Evolutionary conservation across 352 stramenopile species (phyloP).

Genomic region (Phytophthora litchii): DNA sequence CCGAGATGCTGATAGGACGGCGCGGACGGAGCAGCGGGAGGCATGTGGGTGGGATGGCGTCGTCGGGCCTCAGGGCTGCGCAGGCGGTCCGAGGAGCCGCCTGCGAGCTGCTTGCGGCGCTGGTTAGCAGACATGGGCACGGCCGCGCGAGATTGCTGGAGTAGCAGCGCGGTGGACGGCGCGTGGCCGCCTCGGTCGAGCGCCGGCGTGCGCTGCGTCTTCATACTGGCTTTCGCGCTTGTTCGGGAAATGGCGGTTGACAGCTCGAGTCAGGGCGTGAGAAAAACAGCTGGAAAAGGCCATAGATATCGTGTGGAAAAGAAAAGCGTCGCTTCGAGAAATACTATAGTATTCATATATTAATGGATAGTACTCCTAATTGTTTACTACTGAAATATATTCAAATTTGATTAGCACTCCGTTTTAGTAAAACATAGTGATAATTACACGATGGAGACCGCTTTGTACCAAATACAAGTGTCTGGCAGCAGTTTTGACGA

Average conservation of each 20-base stretch:
- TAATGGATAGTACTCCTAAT: no score
- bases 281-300: conserved; percentile 15
- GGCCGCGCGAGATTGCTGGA: conserved; percentile 26
- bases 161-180: conserved; percentile 17
- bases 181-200: not conserved
- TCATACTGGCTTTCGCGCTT: conserved; percentile 26
- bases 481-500: no score
- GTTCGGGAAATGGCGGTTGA: conserved; percentile 30
- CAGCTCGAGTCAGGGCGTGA: conserved; percentile 3
- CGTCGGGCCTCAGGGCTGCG: conserved; percentile 16
- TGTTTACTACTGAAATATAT: no score
- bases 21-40: not conserved
- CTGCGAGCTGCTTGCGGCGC: conserved; percentile 19
- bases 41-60: conserved; percentile 49
- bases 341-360: no score
- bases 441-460: no score
- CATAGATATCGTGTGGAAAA: conserved; percentile 10
- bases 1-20: conserved; percentile 32
- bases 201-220: conserved; percentile 22
- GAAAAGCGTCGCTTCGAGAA: conserved; percentile 11
- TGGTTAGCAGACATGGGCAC: conserved; percentile 25
- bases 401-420: no score
- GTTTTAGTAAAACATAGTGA: no score
- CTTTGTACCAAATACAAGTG: no score
- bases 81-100: conserved; percentile 46